These are phyloP conservation scores for Aspergillus sclerotiicarbonarius DNA, from an alignment of 495 filamentous ascomycete genomes.

Conservation along the genomic window DNA sequence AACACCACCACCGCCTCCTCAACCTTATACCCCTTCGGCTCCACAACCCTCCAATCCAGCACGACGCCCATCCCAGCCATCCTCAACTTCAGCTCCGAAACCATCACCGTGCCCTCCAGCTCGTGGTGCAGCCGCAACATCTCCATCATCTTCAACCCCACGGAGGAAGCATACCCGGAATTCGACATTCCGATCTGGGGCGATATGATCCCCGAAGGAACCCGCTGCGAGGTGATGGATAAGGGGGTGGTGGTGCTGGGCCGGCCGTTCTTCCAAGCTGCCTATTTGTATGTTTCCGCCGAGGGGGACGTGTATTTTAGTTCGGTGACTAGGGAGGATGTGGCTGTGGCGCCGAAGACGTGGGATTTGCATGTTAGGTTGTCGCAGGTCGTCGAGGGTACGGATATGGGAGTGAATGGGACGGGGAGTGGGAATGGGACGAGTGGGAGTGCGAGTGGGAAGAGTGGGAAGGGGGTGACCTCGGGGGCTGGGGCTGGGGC, in stretches of 20 bases:
- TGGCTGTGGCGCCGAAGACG: not conserved
- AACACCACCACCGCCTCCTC: not conserved
- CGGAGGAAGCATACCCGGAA: not conserved
- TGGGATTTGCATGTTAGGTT: slow-evolving; percentile 1
- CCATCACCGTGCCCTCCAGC: not conserved
- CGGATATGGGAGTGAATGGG: not conserved
- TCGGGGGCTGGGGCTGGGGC: not conserved
- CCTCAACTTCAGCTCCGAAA: not conserved
- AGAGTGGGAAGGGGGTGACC: not conserved
- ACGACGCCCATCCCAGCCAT: not conserved
- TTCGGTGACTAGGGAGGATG: not conserved
- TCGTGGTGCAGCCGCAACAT: not conserved
- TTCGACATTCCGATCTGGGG: slow-evolving; percentile 1
- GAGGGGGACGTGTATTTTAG: not conserved
- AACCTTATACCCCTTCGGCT: slow-evolving; percentile 2
- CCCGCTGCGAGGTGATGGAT: not conserved
- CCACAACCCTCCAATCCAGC: not conserved
- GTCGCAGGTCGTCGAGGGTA: not conserved
- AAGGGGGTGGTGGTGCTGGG: not conserved
- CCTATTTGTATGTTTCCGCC: not conserved
- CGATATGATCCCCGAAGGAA: not conserved
- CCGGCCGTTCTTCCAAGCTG: not conserved
- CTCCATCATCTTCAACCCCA: not conserved
- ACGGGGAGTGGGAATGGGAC: not conserved
- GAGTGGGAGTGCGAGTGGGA: not conserved